These are phyloP conservation scores for Pochonia chlamydosporia DNA, from an alignment of 2,329 filamentous ascomycete species.

Conservation along the genomic window DNA sequence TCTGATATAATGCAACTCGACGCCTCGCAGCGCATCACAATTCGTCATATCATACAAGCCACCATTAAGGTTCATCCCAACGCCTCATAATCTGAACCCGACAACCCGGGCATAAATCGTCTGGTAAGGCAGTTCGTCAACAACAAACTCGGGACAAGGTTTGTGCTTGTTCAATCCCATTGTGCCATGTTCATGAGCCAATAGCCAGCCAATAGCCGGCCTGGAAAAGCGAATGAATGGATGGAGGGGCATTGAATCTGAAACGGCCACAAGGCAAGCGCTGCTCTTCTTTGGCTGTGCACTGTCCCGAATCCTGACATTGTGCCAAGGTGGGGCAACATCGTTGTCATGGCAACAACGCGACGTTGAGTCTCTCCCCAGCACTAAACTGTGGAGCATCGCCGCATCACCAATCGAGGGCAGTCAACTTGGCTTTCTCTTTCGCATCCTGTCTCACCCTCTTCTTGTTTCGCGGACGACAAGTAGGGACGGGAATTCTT, in stretches of 20 bases:
- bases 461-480: neutral
- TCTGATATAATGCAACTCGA: too few relatives aligned
- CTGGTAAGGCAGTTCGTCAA: too few relatives aligned
- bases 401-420: neutral
- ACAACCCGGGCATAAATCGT: too few relatives aligned
- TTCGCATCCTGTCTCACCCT: neutral
- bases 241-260: neutral
- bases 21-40: too few relatives aligned
- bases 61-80: too few relatives aligned
- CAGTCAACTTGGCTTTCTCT: neutral
- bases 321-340: neutral
- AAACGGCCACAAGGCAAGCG: neutral
- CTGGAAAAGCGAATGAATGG: neutral
- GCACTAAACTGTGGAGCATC: constrained; percentile 3
- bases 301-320: too few relatives aligned
- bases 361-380: neutral
- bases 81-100: too few relatives aligned
- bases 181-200: neutral
- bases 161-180: too few relatives aligned
- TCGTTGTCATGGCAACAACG: neutral
- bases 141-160: too few relatives aligned
- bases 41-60: too few relatives aligned
- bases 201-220: neutral
- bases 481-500: neutral
- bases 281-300: too few relatives aligned